Base-by-base conservation (phyloP, 371 early-diverging fungal species). In the Mucor indicus region DNA sequence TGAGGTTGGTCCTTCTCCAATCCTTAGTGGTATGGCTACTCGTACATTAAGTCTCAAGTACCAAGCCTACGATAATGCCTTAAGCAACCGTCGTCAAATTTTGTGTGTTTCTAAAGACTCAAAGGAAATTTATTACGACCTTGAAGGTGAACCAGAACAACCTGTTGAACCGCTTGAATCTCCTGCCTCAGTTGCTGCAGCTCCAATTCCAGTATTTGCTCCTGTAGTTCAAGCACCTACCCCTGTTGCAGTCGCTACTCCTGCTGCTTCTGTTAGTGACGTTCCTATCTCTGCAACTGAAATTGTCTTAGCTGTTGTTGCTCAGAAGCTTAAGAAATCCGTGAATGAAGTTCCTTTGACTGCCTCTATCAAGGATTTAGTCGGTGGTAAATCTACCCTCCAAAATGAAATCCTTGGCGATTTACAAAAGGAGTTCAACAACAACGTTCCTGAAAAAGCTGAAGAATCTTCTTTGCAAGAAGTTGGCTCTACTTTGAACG, bases 351-450 rank as follows among this genome's bases (percentile, higher is more conserved):
- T 43, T 41, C 77, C 89, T n/a, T 62, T 81, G 23, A 60, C 76
- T 45, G 87, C 89, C 69, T 80, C 89, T 25, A 89, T 96, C 74
- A 92, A 91, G 75, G 95, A 94, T 45, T 81, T 95, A 39, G 91
- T 91, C 21, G 92, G 92, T 38, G 95, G 96, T 57, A 94, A 95
- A 72, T 90, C 91, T 2, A 95, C 96, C 15, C 79, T 95, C 48
- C 95, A 95, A 60, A 96, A 95, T 70, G 96, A 96, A 64, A 95
- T 96, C 42, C 78, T 96, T 23, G 96, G 94, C 67, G 95, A 95
- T 65, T 74, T 95, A 36, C 91, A 89, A 59, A 91, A 91, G 56
- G 96, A 96, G 67, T 93, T 96, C 68, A 85, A 86, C 43, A 83
- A 80, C 55, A 57, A 77, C 44, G 81, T 91, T 44, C 91, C 94